Evolutionary conservation across 192 early-diverging fungal genomes (phyloP), one percentile per base, ranked within the genome.

Genomic region (Backusella tuberculispora): DNA sequence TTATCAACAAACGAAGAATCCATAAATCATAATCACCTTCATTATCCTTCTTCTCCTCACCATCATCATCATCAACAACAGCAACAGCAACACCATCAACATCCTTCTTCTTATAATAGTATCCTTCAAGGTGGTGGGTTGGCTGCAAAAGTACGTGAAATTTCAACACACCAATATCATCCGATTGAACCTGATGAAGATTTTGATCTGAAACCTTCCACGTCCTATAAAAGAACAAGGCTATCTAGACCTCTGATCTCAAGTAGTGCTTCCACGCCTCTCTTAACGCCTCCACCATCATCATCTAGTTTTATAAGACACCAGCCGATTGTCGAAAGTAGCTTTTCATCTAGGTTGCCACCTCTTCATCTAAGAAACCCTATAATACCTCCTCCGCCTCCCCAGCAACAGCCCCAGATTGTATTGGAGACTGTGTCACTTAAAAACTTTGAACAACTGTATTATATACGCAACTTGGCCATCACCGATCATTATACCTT

Each of bases 401-500:
- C 50, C 17, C n/a, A 43, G 17, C 29, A 42, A 15, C 71, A 21
- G 24, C 43, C 29, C 29, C 29, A 34, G 17, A 69, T 26, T 19
- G 70, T 76, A 17, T 65, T 80, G 17, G 74, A 80, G 38, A 80
- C 79, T 0, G 72, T 80, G 12, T 76, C 79, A 46, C 63, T 80
- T n/a, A 65, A 68, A 29, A 69, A 65, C 45, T 65, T 34, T 66
- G 69, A 74, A n/a, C 45, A 63, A 37, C 66, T 71, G 13, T 73
- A 72, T 63, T 80, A 77, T 71, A 71, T 80, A 69, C 70, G 71
- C 48, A 80, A 80, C 66, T 71, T 80, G 24, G 79, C 74, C 48
- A 80, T 80, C 56, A 76, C 79, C 37, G 74, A 80, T 46, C 66
- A 69, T 5, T 80, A 76, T 64, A 80, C 79, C 24, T 80, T 80